Percentiles rank a stretch among this genome's conserved stretches.
These are phyloP conservation scores for Casaregolazyma lundiana DNA, from an alignment of 1,139 yeast genomes.

Conservation along the genomic window DNA sequence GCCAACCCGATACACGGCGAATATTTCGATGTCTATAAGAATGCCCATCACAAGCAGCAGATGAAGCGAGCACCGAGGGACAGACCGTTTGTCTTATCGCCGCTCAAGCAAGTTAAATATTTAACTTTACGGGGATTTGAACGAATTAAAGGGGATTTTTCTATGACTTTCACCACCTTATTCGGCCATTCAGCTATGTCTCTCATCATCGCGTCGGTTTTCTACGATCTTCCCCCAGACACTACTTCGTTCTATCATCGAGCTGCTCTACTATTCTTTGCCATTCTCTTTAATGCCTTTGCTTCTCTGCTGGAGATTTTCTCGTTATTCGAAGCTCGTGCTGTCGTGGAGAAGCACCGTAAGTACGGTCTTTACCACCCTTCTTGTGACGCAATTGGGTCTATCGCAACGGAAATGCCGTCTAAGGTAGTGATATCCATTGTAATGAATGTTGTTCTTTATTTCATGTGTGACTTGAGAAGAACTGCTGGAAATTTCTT, in stretches of 20 bases:
- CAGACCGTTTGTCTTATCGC: conserved; percentile 66
- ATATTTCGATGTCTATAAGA: conserved; percentile 24
- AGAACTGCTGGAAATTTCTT: conserved; percentile 67
- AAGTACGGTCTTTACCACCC: conserved; percentile 72
- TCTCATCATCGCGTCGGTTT: conserved; percentile 66
- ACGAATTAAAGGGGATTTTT: conserved; percentile 62
- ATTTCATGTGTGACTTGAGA: conserved; percentile 65
- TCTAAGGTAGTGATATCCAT: conserved; percentile 51
- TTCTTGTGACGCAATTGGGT: conserved; percentile 70
- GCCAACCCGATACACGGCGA: conserved; percentile 24
- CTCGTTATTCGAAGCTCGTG: conserved; percentile 66
- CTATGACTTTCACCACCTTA: conserved; percentile 56
- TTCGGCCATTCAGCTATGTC: conserved; percentile 70
- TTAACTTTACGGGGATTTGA: conserved; percentile 57
- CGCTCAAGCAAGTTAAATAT: conserved; percentile 58
- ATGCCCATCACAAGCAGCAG: conserved; percentile 37
- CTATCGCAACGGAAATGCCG: conserved; percentile 65
- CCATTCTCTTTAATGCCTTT: conserved; percentile 72
- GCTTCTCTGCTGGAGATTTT: conserved; percentile 69
- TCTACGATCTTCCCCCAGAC: conserved; percentile 50
- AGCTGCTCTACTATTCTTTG: conserved; percentile 71
- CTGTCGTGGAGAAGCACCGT: conserved; percentile 75
- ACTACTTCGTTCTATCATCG: conserved; percentile 61
- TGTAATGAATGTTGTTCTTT: conserved; percentile 56
- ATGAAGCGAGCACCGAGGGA: conserved; percentile 47